Evolutionary conservation across 2,329 filamentous ascomycete genomes (phyloP).

Genomic region (Raffaelea deltoideospora): DNA sequence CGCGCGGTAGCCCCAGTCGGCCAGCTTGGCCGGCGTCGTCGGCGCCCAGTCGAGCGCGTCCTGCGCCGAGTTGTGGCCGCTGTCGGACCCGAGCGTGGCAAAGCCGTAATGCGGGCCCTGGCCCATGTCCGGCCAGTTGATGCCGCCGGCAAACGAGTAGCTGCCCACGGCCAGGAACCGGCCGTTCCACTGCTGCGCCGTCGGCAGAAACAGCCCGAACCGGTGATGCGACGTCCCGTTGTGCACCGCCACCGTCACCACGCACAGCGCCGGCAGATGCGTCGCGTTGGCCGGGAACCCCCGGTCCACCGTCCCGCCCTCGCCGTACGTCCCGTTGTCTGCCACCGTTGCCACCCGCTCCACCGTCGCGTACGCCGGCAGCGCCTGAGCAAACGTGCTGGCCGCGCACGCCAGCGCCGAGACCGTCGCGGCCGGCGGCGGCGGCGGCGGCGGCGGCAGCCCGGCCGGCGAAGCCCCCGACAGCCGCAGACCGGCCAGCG

Average conservation of each 20-base stretch:
- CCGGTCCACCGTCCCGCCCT: constrained; percentile 18
- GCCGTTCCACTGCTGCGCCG: constrained; percentile 16
- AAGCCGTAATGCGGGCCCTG: constrained; percentile 21
- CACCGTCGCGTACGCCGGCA: constrained; percentile 16
- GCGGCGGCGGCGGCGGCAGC: no score
- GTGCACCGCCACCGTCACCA: constrained; percentile 20
- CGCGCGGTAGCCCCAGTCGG: constrained; percentile 25
- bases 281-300: constrained; percentile 20
- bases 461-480: no score
- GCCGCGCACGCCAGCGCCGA: constrained; percentile 2
- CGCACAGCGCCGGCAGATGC: constrained; percentile 22
- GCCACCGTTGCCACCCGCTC: constrained; percentile 16
- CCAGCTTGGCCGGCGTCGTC: constrained; percentile 18
- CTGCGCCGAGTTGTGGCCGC: constrained; percentile 21
- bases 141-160: constrained; percentile 21
- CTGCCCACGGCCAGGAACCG: constrained; percentile 22
- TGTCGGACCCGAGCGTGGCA: constrained; percentile 27
- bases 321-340: constrained; percentile 19
- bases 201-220: constrained; percentile 23
- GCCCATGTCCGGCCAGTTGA: constrained; percentile 17
- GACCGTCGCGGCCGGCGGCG: no score
- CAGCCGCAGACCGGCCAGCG: no score
- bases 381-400: constrained; percentile 2
- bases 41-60: constrained; percentile 21
- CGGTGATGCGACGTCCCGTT: constrained; percentile 19